These are phyloP conservation scores for Multifurca ochricompacta DNA, from an alignment of 768 basidiomycete genomes.

Conservation along the genomic window DNA sequence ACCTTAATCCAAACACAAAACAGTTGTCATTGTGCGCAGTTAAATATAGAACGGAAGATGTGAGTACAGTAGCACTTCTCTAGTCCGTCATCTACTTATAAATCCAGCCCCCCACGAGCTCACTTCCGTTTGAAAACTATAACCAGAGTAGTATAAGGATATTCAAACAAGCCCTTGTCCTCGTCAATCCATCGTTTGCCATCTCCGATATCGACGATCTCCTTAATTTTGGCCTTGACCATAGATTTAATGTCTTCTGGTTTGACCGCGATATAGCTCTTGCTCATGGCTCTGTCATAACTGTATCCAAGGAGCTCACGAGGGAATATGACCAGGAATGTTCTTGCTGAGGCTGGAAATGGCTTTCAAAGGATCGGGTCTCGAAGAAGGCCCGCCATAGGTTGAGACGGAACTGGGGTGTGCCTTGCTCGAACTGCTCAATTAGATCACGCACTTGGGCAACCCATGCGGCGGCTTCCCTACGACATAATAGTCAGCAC, in stretches of 20 bases:
- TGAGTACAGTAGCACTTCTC: too few species aligned
- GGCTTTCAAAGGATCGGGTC: constrained; percentile 47
- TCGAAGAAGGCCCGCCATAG: constrained; percentile 69
- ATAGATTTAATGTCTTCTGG: constrained; percentile 47
- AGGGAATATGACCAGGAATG: constrained; percentile 46
- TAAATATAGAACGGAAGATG: too few species aligned
- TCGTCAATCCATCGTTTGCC: constrained; percentile 72
- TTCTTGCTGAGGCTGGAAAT: constrained; percentile 56
- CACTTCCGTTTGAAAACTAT: constrained; percentile 44
- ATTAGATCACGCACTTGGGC: constrained; percentile 60
- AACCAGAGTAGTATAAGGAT: constrained; percentile 65
- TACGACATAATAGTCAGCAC: constrained; percentile 23
- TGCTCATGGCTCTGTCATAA: constrained; percentile 67
- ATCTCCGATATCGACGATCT: constrained; percentile 50
- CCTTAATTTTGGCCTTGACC: constrained; percentile 43
- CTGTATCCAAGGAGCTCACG: constrained; percentile 44
- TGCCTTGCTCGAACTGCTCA: constrained; percentile 58
- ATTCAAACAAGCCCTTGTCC: constrained; percentile 64
- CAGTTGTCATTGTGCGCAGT: too few species aligned
- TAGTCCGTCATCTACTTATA: too few species aligned
- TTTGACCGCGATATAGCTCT: constrained; percentile 75
- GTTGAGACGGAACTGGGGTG: constrained; percentile 76
- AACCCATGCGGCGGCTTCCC: constrained; percentile 65
- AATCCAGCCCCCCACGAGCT: too few species aligned
- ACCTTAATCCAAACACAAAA: too few species aligned